Base-by-base conservation (phyloP, 2,329 filamentous ascomycete genomes). In the Clonostachys rosea region DNA sequence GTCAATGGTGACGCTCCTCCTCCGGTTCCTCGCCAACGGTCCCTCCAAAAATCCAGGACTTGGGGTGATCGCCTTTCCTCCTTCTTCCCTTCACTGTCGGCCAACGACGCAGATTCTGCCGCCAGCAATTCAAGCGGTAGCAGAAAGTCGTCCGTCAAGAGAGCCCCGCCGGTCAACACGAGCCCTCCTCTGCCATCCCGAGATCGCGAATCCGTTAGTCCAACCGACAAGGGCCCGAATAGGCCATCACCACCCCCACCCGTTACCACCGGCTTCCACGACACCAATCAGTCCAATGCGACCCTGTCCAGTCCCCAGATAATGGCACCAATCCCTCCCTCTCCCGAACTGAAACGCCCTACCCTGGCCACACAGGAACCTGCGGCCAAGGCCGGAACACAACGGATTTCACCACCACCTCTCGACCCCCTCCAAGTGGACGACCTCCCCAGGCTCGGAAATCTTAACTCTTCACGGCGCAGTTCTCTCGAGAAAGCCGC, bases 21-120 rank as follows among this genome's bases (percentile, higher is more conserved):
- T 57, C 59, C 47, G 56, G 61, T 45, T 52, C 59, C 49, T 58
- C 61, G 41, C 54, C 53, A n/a, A 16, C 50, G 50, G 45, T 42
- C 52, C 43, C 54, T 54, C 35, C 43, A 54, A 40, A 67, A 63
- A 54, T 60, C 67, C 34, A 60, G 56, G 46, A 62, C 57, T 37
- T 70, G 66, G 68, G 55, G 59, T 47, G 54, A 59, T 43, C 65
- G 67, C 49, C 50, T 67, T 40, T 67, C 65, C 40, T 59, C 62
- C 17, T 55, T 68, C 40, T 54, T 68, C 42, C 68, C 66, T 43
- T 61, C 64, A 54, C 67, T 71, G 60, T 69, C 64, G 42, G 46
- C 61, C 34, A 40, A 34, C 24, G 44, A 46, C 33, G 34, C 34
- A 49, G 47, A 49, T 30, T 43, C 24, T 10, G 24, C 24, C 24